A percentile compares a stretch with the other conserved stretches of the same genome.
Evolutionary conservation across 352 stramenopile genomes (phyloP).

Genomic region (Phytophthora pluvialis): DNA sequence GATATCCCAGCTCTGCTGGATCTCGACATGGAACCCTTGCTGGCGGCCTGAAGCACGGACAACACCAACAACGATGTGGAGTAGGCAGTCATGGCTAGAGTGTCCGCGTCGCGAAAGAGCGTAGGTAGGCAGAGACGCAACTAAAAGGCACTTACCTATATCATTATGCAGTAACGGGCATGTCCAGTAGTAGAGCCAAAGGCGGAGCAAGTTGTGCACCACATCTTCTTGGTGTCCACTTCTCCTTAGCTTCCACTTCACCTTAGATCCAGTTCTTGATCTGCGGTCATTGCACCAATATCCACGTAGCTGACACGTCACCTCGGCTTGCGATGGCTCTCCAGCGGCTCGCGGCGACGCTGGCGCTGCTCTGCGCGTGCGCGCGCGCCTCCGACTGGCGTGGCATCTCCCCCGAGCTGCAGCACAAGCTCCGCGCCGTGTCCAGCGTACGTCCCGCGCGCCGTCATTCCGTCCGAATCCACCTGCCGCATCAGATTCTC

Average conservation of each 20-base stretch:
- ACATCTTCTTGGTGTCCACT: too few relatives aligned
- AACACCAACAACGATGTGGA: background rate
- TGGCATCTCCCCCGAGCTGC: conserved; percentile 50
- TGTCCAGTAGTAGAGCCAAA: too few relatives aligned
- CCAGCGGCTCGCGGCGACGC: conserved; percentile 17
- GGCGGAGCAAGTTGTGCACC: too few relatives aligned
- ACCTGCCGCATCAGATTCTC: conserved; percentile 6
- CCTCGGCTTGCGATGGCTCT: conserved; percentile 24
- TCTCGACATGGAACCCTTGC: background rate
- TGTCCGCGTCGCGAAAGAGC: too few relatives aligned
- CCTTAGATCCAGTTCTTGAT: too few relatives aligned
- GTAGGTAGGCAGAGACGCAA: too few relatives aligned
- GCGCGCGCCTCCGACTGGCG: conserved; percentile 35
- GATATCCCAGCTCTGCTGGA: background rate
- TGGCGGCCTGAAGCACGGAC: too few relatives aligned
- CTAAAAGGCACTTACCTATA: too few relatives aligned
- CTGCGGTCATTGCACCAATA: background rate
- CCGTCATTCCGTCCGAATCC: background rate
- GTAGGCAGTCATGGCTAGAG: too few relatives aligned
- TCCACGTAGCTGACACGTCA: conserved; percentile 35
- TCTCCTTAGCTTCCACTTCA: too few relatives aligned
- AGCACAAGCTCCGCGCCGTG: conserved; percentile 42
- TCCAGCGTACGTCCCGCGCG: conserved; percentile 39
- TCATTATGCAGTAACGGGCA: too few relatives aligned
- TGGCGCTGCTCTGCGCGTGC: conserved; percentile 27